A percentile compares a stretch with the other conserved stretches of the same genome.
phyloP scores from a whole-genome alignment of 1,139 yeast species.

The Taphrina communis region DNA sequence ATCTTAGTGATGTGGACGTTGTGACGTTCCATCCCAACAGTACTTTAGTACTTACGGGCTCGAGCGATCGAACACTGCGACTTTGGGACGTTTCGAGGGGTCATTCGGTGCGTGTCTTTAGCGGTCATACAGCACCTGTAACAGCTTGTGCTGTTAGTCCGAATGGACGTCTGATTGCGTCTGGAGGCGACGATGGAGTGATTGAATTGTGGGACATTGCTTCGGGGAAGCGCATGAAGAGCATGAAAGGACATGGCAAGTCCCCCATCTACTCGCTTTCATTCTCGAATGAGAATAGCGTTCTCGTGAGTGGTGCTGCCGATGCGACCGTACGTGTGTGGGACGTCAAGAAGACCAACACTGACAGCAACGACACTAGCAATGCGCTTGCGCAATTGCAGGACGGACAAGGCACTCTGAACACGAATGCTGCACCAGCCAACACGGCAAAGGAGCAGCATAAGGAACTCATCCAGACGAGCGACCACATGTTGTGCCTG shows the following conservation, averaged over 20 bases:
- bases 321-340: slow-evolving; percentile 93
- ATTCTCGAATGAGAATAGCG: slow-evolving; percentile 85
- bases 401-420: slow-evolving; percentile 44
- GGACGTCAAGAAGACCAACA: slow-evolving; percentile 88
- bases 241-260: slow-evolving; percentile 84
- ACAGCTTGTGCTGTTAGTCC: slow-evolving; percentile 89
- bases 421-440: slow-evolving; percentile 44
- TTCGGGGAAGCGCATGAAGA: slow-evolving; percentile 72
- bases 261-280: slow-evolving; percentile 83
- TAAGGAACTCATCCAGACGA: slow-evolving; percentile 53
- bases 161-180: slow-evolving; percentile 95
- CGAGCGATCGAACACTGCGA: slow-evolving; percentile 91
- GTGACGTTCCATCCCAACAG: slow-evolving; percentile 97
- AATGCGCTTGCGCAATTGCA: slow-evolving; percentile 78
- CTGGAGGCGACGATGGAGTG: slow-evolving; percentile 82
- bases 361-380: slow-evolving; percentile 61
- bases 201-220: slow-evolving; percentile 96
- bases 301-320: slow-evolving; percentile 89
- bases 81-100: slow-evolving; percentile 98
- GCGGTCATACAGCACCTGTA: slow-evolving; percentile 90
- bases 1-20: slow-evolving; percentile 86
- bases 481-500: slow-evolving; percentile 91
- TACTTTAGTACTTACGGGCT: slow-evolving; percentile 90
- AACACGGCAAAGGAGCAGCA: slow-evolving; percentile 47
- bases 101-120: slow-evolving; percentile 86